Base-by-base conservation (phyloP, 2,329 filamentous ascomycete genomes). In the Pseudocercospora cruenta region DNA sequence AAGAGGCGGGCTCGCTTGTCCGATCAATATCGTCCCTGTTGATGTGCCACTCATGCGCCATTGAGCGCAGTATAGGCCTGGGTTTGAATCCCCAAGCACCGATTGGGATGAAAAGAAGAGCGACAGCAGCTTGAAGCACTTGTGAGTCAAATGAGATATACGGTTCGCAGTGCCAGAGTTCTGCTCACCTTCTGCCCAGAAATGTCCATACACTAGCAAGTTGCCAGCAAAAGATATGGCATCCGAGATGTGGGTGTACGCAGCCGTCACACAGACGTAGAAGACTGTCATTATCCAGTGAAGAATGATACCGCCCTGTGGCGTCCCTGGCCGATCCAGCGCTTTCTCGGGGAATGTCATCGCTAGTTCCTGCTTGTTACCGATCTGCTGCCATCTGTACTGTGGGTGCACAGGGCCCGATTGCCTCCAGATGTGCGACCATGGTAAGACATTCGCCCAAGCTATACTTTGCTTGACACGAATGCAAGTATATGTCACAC, bases 381-480 rank as follows among this genome's bases (percentile, higher is more conserved):
- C 31, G 16, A 28, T 57, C 10, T 28, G 4, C 14, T 55, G 47
- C 63, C 45, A 65, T 7, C 43, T 26, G 33, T 61, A 65, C 6
- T 60, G 19, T 16, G 58, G 63, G 36, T 65, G 63, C 28, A 65
- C 31, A 45, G 57, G 63, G 4, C 63, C 62, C 10, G 53, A 22
- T 22, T 39, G 54, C 36, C 62, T 33, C 65, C 65, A 70, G 26
- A 67, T 33, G 7, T 58, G 51, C 1, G 66, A 70, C 14, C 47
- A 64, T 2, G 68, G 68, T 12, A 68, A 64, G 22, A 70, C 63
- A 26, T 68, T 68, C 39, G 60, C 53, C 60, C 63, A 64, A 21
- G 45, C 66, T 43, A 70, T 66, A 19, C 51, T 65, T 59, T 68
- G 66, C 59, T 68, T 70, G 16, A 70, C 68, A 63, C 64, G 22